Evolutionary conservation across 73 alveolate species (phyloP), one percentile per base, ranked within the genome.

Genomic region (Halteria grandinella): DNA sequence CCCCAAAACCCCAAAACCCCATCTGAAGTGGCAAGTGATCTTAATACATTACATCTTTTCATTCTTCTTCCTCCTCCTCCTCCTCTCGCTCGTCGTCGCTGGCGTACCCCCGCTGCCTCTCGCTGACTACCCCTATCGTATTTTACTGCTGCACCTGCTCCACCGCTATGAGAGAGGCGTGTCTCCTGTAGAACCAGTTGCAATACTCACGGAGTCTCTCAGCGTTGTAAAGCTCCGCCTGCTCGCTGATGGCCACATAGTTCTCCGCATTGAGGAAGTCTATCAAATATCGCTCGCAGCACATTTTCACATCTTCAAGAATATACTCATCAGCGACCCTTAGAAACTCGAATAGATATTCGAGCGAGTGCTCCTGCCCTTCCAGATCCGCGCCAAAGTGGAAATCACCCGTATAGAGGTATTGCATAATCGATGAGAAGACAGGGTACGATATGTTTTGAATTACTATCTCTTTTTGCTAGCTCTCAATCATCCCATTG

Each of bases 371-470:
- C 69, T 57, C 86, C 51, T 74, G 79, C 39, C 95, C 90, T 47
- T 88, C 93, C 47, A 74, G 76, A 14, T 78, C 89, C n/a, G 90
- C 89, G 11, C 89, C 84, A 45, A 83, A 74, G 12, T 80, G 87
- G 79, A 89, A 87, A 36, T 93, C 96, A 32, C 95, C 93, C 28
- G 95, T 63, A 64, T 93, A 90, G 18, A 90, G 77, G 59, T 82
- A 87, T 24, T 82, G 78, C 72, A 88, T 44, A 15, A 90, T 84
- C 14, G 90, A 80, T 1, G 78, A 57, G 66, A 81, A 70, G 18
- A 78, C 74, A 1, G 90, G 89, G 37, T 79, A 79, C 25, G 90
- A 86, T 0, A 71, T 83, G 69, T 82, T 76, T 17, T 74, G 66
- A 27, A 91, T 87, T 50, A 47, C 89, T 55, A 90, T 83, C 41